Evolutionary conservation across 208 protist genomes (phyloP).

Genomic region (Leishmania tarentolae): DNA sequence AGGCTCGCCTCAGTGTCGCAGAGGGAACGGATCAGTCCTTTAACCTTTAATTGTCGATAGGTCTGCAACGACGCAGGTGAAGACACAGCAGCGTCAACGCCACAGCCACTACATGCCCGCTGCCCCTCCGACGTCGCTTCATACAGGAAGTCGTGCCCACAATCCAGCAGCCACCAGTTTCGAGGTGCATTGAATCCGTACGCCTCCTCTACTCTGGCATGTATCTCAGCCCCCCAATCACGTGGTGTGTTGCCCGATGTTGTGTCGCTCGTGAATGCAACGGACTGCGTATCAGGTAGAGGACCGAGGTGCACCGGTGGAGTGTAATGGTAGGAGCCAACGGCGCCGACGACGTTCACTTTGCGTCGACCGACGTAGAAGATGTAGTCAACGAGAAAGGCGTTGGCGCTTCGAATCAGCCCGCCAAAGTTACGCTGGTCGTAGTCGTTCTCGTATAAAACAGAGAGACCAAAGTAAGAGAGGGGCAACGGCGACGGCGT

Average conservation of each 20-base stretch:
- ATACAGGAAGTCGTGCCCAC: conserved; percentile 69
- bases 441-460: conserved; percentile 86
- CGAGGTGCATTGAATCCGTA: conserved; percentile 14
- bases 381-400: conserved; percentile 83
- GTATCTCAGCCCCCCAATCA: conserved; percentile 24
- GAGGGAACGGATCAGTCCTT: conserved; percentile 27
- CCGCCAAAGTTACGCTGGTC: conserved; percentile 90
- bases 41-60: conserved; percentile 32
- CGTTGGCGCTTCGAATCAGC: conserved; percentile 86
- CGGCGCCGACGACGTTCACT: conserved; percentile 79
- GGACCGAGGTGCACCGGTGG: conserved; percentile 64
- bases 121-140: background rate
- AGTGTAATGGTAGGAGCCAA: conserved; percentile 88
- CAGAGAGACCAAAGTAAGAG: conserved; percentile 66
- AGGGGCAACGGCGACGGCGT: background rate
- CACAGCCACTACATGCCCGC: background rate
- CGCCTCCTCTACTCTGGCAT: conserved; percentile 15
- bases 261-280: background rate
- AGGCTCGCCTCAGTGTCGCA: conserved; percentile 54
- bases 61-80: conserved; percentile 29
- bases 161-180: conserved; percentile 76
- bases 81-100: background rate
- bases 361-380: conserved; percentile 81
- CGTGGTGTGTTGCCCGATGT: background rate
- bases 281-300: background rate